phyloP scores from a whole-genome alignment of 768 basidiomycete genomes.

The Kwoniella heveanensis region DNA sequence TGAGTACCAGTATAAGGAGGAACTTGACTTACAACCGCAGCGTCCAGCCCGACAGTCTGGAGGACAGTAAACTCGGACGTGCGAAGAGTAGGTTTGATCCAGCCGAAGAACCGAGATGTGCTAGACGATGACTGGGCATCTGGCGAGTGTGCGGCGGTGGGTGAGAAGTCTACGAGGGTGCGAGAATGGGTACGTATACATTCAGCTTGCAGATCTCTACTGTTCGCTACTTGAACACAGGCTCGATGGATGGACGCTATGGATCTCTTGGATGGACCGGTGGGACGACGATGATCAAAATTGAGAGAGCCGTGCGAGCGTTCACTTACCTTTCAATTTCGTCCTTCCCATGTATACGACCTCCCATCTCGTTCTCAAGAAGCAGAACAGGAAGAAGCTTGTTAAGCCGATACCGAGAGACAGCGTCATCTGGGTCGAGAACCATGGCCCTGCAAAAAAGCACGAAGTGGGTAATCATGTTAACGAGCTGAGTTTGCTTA shows the following conservation, averaged over 20 bases:
- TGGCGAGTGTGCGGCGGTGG: slow-evolving; percentile 37
- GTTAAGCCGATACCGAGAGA: slow-evolving; percentile 74
- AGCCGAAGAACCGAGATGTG: slow-evolving; percentile 71
- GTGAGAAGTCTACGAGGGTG: slow-evolving; percentile 38
- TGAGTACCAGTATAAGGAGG: too few relatives aligned
- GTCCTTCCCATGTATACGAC: slow-evolving; percentile 89
- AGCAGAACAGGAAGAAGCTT: slow-evolving; percentile 85
- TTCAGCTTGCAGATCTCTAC: too few relatives aligned
- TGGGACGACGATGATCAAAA: too few relatives aligned
- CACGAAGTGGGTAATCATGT: too few relatives aligned
- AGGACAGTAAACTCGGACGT: slow-evolving; percentile 91
- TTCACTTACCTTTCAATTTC: slow-evolving; percentile 77
- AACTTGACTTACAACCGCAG: slow-evolving; percentile 89
- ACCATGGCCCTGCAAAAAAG: slow-evolving; percentile 75
- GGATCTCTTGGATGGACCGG: too few relatives aligned
- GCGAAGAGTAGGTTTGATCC: slow-evolving; percentile 88
- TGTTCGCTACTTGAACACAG: too few relatives aligned
- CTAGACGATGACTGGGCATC: slow-evolving; percentile 22
- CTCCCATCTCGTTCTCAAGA: slow-evolving; percentile 83
- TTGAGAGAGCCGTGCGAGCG: too few relatives aligned
- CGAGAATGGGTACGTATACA: neutral
- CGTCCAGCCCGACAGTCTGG: slow-evolving; percentile 95
- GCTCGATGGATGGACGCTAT: too few relatives aligned
- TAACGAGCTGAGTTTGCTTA: too few relatives aligned
- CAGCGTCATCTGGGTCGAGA: slow-evolving; percentile 82